Conservation (phyloP, 352 stramenopile species). For the Elongisporangium senticosum region DNA sequence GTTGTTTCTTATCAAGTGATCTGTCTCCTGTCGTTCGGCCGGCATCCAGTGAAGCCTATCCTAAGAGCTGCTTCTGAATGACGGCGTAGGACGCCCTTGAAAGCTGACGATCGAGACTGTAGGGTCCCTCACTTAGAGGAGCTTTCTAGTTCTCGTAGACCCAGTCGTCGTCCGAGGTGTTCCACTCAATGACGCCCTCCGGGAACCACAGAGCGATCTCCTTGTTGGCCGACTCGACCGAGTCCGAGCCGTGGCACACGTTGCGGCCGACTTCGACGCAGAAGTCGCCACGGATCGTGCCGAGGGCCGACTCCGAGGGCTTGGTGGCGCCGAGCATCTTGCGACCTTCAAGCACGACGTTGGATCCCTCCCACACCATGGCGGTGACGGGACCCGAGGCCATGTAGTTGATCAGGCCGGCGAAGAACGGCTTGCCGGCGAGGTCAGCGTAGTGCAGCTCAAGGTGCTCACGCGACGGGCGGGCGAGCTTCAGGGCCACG, state of each 20-base stretch:
- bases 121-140: neutral
- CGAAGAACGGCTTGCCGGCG: conserved; percentile 93
- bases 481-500: conserved; percentile 92
- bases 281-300: conserved; percentile 97
- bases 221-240: conserved; percentile 95
- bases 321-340: conserved; percentile 98
- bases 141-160: conserved; percentile 92
- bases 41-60: neutral
- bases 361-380: conserved; percentile 95
- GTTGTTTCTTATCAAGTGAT: neutral
- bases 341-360: conserved; percentile 90
- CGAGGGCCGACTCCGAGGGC: conserved; percentile 91
- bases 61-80: neutral
- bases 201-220: conserved; percentile 99
- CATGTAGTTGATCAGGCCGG: conserved; percentile 96
- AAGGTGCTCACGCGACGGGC: conserved; percentile 65
- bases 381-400: conserved; percentile 88
- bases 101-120: neutral
- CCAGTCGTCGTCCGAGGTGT: conserved; percentile 89
- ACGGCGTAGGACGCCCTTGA: neutral
- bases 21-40: neutral
- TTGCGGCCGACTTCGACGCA: conserved; percentile 93
- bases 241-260: conserved; percentile 96
- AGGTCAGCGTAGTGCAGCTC: conserved; percentile 92
- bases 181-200: conserved; percentile 90